These are phyloP conservation scores for Chaetomium fimeti DNA, from an alignment of 495 filamentous ascomycete genomes.

Conservation along the genomic window DNA sequence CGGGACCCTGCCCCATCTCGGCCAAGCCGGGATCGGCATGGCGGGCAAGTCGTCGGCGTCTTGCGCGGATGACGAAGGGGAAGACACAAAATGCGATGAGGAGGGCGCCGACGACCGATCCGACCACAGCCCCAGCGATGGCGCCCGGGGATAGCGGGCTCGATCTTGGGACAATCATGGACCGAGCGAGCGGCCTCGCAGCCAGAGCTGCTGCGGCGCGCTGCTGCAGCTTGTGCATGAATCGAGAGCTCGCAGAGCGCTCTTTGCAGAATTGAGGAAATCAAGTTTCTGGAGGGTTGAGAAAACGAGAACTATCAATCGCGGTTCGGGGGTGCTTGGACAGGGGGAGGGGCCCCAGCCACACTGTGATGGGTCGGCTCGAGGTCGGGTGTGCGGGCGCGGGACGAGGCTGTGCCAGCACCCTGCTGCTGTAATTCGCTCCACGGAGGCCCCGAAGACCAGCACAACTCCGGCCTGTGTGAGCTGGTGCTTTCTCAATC, in stretches of 20 bases:
- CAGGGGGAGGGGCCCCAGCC: conserved; percentile 16
- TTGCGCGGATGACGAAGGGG: conserved; percentile 37
- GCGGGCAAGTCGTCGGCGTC: conserved; percentile 27
- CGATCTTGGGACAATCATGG: conserved; percentile 33
- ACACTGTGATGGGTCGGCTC: conserved; percentile 7
- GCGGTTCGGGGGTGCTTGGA: background rate
- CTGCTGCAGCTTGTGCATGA: conserved; percentile 18
- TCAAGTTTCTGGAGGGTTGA: background rate
- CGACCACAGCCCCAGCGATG: conserved; percentile 42
- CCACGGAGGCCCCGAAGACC: conserved; percentile 9
- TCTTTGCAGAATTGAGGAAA: conserved; percentile 3
- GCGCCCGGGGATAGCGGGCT: conserved; percentile 32
- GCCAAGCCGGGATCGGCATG: conserved; percentile 30
- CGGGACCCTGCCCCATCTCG: conserved; percentile 39
- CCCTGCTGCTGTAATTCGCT: conserved; percentile 8
- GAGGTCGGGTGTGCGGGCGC: conserved; percentile 8
- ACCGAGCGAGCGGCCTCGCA: conserved; percentile 24
- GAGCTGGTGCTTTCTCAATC: background rate
- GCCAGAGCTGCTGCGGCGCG: conserved; percentile 19
- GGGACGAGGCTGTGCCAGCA: conserved; percentile 20
- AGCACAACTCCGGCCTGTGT: background rate
- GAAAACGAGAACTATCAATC: conserved; percentile 11
- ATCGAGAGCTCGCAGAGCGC: conserved; percentile 6
- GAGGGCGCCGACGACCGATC: conserved; percentile 34
- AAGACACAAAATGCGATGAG: conserved; percentile 37